These are phyloP conservation scores for Suhomyces terraborum DNA, from an alignment of 1,139 yeast species.

Conservation along the genomic window DNA sequence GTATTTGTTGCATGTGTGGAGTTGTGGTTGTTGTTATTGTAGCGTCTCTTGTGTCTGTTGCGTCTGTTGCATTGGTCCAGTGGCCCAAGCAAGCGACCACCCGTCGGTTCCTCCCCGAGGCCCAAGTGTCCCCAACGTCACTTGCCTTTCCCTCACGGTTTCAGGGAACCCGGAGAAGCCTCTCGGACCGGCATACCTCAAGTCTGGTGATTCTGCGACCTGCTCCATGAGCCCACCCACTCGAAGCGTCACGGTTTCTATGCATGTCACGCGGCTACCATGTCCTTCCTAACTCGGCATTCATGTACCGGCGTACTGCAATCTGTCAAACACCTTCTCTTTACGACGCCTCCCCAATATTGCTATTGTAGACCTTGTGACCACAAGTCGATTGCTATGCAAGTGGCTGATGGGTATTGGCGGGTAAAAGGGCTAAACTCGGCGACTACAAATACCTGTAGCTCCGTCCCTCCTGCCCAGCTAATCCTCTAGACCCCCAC, in stretches of 20 bases:
- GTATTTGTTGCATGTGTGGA: too few species aligned
- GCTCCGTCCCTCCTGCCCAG: background rate
- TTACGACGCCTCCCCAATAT: background rate
- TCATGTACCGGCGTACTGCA: background rate
- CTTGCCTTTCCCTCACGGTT: too few species aligned
- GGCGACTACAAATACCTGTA: background rate
- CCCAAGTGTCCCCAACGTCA: too few species aligned
- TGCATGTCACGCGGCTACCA: conserved; percentile 2
- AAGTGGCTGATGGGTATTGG: background rate
- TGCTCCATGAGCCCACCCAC: background rate
- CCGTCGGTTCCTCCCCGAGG: too few species aligned
- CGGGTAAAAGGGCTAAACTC: background rate
- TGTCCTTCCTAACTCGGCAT: background rate
- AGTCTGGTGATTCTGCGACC: too few species aligned
- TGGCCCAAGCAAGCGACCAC: too few species aligned
- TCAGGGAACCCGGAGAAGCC: too few species aligned
- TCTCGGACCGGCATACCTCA: too few species aligned
- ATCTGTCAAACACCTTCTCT: background rate
- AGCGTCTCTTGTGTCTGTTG: too few species aligned
- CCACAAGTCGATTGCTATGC: background rate
- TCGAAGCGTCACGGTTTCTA: background rate
- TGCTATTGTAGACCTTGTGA: conserved; percentile 4
- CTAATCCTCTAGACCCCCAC: background rate
- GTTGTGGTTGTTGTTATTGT: too few species aligned
- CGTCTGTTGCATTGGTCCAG: too few species aligned